These are phyloP conservation scores for Coemansia sp. DNA, from an alignment of 371 early-diverging fungal species.

Conservation along the genomic window DNA sequence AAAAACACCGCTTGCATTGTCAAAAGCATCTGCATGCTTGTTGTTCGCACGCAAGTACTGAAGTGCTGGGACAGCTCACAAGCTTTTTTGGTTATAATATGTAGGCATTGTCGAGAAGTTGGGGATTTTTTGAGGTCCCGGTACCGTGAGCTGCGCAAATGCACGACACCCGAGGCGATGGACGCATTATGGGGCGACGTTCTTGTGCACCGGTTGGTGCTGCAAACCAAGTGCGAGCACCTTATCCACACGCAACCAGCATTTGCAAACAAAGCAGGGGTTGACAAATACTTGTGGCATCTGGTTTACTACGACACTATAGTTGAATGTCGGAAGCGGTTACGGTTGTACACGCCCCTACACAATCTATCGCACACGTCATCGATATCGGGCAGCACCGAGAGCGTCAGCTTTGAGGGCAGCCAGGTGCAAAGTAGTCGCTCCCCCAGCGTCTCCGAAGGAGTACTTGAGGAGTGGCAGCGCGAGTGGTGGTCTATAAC, in stretches of 20 bases:
- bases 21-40: background rate
- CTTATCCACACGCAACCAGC: constrained; percentile 18
- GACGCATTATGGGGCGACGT: constrained; percentile 42
- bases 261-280: constrained; percentile 13
- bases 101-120: constrained; percentile 25
- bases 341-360: constrained; percentile 26
- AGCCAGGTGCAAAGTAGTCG: constrained; percentile 17
- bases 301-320: constrained; percentile 42
- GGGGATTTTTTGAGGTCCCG: constrained; percentile 14
- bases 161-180: constrained; percentile 19
- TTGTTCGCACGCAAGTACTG: background rate
- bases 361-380: constrained; percentile 27
- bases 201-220: constrained; percentile 24
- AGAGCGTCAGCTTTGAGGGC: constrained; percentile 7
- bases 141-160: constrained; percentile 26
- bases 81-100: background rate
- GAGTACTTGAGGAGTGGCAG: constrained; percentile 27
- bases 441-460: constrained; percentile 10
- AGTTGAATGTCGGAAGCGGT: constrained; percentile 40
- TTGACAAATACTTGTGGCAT: constrained; percentile 35
- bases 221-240: constrained; percentile 36
- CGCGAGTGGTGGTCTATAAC: constrained; percentile 39
- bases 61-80: background rate
- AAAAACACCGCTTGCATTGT: background rate
- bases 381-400: constrained; percentile 21